Evolutionary conservation across 169 alveolate species (phyloP).

Genomic region (Cryptosporidium tyzzeri): DNA sequence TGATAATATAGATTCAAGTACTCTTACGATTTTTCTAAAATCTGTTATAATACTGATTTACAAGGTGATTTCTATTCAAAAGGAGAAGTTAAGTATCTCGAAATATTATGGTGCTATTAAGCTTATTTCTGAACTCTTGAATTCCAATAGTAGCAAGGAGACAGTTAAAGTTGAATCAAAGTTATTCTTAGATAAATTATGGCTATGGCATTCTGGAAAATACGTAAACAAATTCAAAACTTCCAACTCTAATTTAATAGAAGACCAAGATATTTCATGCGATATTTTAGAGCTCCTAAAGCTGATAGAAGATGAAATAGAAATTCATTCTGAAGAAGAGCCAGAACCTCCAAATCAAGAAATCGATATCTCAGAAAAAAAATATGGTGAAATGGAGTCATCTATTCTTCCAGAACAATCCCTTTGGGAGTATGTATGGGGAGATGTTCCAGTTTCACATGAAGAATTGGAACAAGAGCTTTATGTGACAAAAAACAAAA

Average conservation of each 20-base stretch:
- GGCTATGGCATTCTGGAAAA: conserved; percentile 33
- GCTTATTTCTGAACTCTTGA: neutral
- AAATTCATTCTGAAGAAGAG: neutral
- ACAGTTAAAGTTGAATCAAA: neutral
- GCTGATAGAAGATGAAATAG: neutral
- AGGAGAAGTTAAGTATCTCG: neutral
- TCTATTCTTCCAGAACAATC: conserved; percentile 68
- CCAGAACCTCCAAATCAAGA: neutral
- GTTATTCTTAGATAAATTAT: conserved; percentile 2
- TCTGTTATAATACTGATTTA: neutral
- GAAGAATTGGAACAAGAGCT: conserved; percentile 58
- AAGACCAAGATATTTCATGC: neutral
- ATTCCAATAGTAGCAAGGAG: neutral
- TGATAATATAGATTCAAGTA: neutral
- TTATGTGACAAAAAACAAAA: conserved; percentile 30
- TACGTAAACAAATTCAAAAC: neutral
- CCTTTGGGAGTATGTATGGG: conserved; percentile 74
- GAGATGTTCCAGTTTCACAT: conserved; percentile 46
- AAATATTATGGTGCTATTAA: conserved; percentile 14
- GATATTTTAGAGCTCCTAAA: neutral
- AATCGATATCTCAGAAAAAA: neutral
- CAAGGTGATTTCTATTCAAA: neutral
- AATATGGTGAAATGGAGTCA: conserved; percentile 63
- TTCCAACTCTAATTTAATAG: neutral
- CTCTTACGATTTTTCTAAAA: neutral